Base-by-base conservation (phyloP, 495 filamentous ascomycete genomes). In the Podospora anserina region DNA sequence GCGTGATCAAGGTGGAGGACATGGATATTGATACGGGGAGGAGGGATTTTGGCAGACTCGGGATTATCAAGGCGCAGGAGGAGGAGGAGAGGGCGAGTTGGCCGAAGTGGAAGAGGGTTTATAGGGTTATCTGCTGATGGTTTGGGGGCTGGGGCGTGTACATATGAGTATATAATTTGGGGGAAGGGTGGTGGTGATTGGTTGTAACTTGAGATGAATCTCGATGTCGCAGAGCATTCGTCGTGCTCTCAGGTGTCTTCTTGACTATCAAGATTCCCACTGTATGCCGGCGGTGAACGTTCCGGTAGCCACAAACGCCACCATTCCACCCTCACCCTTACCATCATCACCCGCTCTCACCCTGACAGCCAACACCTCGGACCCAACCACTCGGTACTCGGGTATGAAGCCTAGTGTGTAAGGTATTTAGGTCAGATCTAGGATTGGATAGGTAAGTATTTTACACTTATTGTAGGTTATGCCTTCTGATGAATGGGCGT, bases 1-100 rank as follows among this genome's bases (percentile, higher is more conserved):
- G 84, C 9, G 84, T 90, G 67, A 81, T 97, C 27, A 81, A 84
- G 55, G 71, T 84, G 4, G 80, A 82, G 62, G 86, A 94, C 49
- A 96, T 97, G 90, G 95, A 99, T 79, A 77, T 99, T 67, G 82
- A 87, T 39, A 97, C 93, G 1, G 95, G 95, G n/a, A 86, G 92
- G 32, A 84, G 95, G 9, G 93, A 97, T 64, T 80, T 97, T 69
- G 92, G 97, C 74, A 76, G 81, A 0, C 90, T 96, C 30, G 85
- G 85, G 19, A 86, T 91, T 58, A 80, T 98, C 61, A 84, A 96
- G 67, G 88, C 89, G 27, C 91, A 97, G 73, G 95, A 99, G 78
- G 81, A 86, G 4, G 88, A 88, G 53, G 94, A 97, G 80, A 81
- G 83, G 75, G 85, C 83, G 20, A 66, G 77, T 4, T 96, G 94